Base-by-base conservation (phyloP, 441 rosid species). In the Iberis amara region DNA sequence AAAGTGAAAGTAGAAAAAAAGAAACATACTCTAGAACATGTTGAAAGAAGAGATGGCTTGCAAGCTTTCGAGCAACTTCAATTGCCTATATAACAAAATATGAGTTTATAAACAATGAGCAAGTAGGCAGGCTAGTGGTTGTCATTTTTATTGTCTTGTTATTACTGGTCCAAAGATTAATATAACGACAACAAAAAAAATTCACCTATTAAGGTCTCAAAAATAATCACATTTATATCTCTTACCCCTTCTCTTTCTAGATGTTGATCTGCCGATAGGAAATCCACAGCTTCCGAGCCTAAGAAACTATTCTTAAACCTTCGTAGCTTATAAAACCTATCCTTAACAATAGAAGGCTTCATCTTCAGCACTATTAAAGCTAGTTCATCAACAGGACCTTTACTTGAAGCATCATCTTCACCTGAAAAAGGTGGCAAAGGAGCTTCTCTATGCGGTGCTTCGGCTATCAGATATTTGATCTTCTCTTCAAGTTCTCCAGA, bases 401-500 rank as follows among this genome's bases (percentile, higher is more conserved):
- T 69, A 64, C 68, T 66, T 9, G 85, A 75, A 28, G 64, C 64
- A 55, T 86, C 95, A 68, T 84, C 97, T 76, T 89, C 95, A 27
- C 94, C 97, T 39, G 95, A 86, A 49, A 86, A 77, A 40, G 97
- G 95, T 0, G 84, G 89, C 15, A 82, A 24, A 62, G 94, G 97
- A 69, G 91, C 87, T 77, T 75, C 85, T 13, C 44, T 49, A 2
- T 81, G 44, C 6, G 95, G 84, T 48, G 68, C 59, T 72, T 83
- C 80, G 23, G 64, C 15, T 38, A 86, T 70, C 58, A 86, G 40
- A 74, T 60, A 50, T 38, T 74, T 79, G 39, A 82, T 82, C 76
- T 82, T 89, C 72, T 83, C 95, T 39, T 72, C 76, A 71, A 86
- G 85, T 68, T 75, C 64, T 23, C 90, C 87, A 43, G 79, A 75